Conservation (phyloP, 306 rosid species). For the Glycine latifolia region DNA sequence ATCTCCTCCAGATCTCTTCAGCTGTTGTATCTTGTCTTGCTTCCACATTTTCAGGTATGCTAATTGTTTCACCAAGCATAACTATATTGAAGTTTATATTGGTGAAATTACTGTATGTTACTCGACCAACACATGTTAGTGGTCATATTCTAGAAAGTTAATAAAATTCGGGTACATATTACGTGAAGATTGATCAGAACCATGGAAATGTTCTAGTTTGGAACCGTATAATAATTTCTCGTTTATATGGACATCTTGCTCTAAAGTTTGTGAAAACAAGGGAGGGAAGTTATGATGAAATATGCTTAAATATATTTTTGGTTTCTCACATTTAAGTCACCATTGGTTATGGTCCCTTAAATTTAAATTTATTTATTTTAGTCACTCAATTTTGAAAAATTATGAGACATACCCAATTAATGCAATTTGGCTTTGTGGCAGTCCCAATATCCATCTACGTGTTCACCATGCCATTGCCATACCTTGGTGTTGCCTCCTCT, state of each 20-base stretch:
- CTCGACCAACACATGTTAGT: neutral
- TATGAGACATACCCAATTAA: constrained; percentile 36
- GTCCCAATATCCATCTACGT: constrained; percentile 80
- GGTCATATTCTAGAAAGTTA: too few relatives aligned
- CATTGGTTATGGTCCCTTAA: too few relatives aligned
- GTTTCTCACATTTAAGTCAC: too few relatives aligned
- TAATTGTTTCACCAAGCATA: constrained; percentile 13
- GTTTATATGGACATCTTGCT: neutral
- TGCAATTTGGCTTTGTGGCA: constrained; percentile 55
- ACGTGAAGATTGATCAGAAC: neutral
- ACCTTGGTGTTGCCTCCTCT: constrained; percentile 78
- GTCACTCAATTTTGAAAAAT: neutral
- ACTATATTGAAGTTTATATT: neutral
- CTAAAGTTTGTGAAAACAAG: neutral
- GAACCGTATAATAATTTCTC: too few relatives aligned
- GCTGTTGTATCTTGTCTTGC: constrained; percentile 92
- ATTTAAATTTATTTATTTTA: too few relatives aligned
- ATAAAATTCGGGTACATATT: neutral
- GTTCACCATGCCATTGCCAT: constrained; percentile 89
- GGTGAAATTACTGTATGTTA: neutral
- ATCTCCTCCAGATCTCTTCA: constrained; percentile 90
- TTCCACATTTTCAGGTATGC: constrained; percentile 86
- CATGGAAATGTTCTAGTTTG: neutral
- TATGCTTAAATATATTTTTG: too few relatives aligned
- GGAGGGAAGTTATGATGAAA: too few relatives aligned